Base-by-base conservation (phyloP, 495 filamentous ascomycete genomes). In the Hyaloscypha hepaticicola region DNA sequence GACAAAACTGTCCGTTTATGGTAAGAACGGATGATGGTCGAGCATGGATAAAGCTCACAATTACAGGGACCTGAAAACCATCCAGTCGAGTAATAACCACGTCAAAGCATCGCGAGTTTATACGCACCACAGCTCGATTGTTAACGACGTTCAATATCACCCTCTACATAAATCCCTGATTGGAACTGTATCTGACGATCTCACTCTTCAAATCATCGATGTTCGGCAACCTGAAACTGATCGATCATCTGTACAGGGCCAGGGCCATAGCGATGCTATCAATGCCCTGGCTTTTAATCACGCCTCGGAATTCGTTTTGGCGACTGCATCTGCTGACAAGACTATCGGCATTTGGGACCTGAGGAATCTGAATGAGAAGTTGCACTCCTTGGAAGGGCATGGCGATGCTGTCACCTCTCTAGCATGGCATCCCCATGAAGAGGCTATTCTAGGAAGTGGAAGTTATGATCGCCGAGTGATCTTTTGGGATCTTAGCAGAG, bases 111-210 rank as follows among this genome's bases (percentile, higher is more conserved):
- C 79, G 2, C 82, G 85, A 28, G 91, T 87, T 26, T 99, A 92
- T 75, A 96, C 88, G 0, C 90, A 97, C 62, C 96, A 98, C 73
- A 85, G 80, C 27, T 88, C 95, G 4, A 91, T 93, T 45, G 96
- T 99, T 69, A 98, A 98, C 70, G 96, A 98, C 70, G 95, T 99
- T 41, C 90, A 97, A 75, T 88, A 96, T 73, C 93, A 97, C 72
- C 93, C 94, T 27, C 78, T 91, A 55, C 89, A 91, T 62, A 83
- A 84, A 41, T 85, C 85, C 58, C 85, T 96, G 61, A 91, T 99
- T 60, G 96, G 92, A 61, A 93, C 90, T 19, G 95, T 96, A 1
- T 98, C 96, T 24, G 96, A 99, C 73, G 96, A 99, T 71, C 82
- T 94, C 63, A 97, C 91, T 5, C 84, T 98, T 45, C 90, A 96